Conservation (phyloP, 2,329 filamentous ascomycete species). For the Fusarium foetens region DNA sequence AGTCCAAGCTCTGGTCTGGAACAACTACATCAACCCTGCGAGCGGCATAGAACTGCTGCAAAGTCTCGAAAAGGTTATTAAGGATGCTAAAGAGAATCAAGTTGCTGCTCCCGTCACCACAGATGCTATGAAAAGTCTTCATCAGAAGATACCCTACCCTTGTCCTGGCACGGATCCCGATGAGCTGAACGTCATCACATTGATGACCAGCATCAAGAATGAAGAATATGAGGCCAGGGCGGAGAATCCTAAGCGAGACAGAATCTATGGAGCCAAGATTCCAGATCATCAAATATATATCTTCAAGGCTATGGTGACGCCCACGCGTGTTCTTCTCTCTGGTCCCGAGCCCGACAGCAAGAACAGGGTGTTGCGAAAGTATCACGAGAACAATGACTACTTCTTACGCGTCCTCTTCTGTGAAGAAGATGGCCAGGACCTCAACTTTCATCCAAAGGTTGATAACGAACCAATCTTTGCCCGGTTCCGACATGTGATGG, state of each 20-base stretch:
- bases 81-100: constrained; percentile 36
- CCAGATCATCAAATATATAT: constrained; percentile 59
- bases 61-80: constrained; percentile 51
- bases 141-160: constrained; percentile 63
- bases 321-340: constrained; percentile 64
- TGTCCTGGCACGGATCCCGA: constrained; percentile 60
- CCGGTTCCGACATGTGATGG: constrained; percentile 70
- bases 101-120: constrained; percentile 57
- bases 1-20: constrained; percentile 70
- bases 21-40: constrained; percentile 68
- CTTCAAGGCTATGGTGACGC: constrained; percentile 68
- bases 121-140: constrained; percentile 64
- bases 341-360: constrained; percentile 74
- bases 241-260: constrained; percentile 38
- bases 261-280: constrained; percentile 42
- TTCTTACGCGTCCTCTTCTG: constrained; percentile 78
- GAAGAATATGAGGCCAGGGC: constrained; percentile 53
- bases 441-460: constrained; percentile 66
- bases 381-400: constrained; percentile 65
- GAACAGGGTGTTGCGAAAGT: constrained; percentile 77
- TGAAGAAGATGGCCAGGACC: constrained; percentile 75
- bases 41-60: constrained; percentile 60
- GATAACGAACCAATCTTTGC: constrained; percentile 60
- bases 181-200: constrained; percentile 51
- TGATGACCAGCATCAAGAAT: constrained; percentile 54